Base-by-base conservation (phyloP, 805 yeast genomes). In the Wickerhamiella australiensis region DNA sequence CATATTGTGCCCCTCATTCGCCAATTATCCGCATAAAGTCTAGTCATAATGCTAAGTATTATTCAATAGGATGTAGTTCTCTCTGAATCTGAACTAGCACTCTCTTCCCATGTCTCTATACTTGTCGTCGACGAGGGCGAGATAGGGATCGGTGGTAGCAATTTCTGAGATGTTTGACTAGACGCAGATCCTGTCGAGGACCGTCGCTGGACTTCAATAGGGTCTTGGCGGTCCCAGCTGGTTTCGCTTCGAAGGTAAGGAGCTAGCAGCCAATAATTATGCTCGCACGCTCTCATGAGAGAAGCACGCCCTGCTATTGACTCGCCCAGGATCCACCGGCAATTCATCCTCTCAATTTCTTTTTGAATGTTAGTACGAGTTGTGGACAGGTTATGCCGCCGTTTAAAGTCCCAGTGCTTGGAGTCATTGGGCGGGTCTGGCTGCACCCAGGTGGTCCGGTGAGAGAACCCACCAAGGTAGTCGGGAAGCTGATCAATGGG, bases 401-500 rank as follows among this genome's bases (percentile, higher is more conserved):
- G 15, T 15, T 13, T 38, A 20, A 21, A 21, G 21, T 38, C 27
- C 25, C 26, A 38, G 8, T 20, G 42, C 15, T 13, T 20, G 4
- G 25, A 6, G 9, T 38, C 26, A 17, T 38, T 22, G 4, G 42
- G 26, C 7, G 26, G 27, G 26, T 21, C 42, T 4, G 42, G 42
- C 12, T 38, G 27, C 5, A 22, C 15, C 42, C 42, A 38, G 11
- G 9, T n/a, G 17, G 26, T 38, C 3, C 15, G n/a, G 21, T 21
- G 21, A 5, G 42, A 21, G 15, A 11, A 38, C 6, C 97, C 97
- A 8, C 95, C 96, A 52, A 88, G 65, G 35, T 74, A 76, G 54
- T 70, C 68, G 25, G 94, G 88, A 54, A 92, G 71, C 58, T 76
- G 70, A 25, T 76, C 69, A 26, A 66, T 61, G 41, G 76, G 78